Conservation (phyloP, 1,139 yeast species). For the Trichomonascaceae sp. region DNA sequence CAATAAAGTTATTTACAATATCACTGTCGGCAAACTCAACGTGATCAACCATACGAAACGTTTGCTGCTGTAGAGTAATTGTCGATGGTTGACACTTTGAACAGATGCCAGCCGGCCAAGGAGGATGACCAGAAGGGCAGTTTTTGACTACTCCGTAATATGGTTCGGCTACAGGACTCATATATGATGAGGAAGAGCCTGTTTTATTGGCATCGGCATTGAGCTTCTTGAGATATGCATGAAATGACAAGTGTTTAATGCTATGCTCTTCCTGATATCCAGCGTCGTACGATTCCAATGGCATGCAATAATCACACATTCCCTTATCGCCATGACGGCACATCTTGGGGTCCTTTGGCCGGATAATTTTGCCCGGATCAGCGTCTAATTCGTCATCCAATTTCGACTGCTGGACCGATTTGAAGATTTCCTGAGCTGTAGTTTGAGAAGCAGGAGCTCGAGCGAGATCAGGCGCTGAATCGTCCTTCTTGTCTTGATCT, state of each 20-base stretch:
- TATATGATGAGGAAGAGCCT: conserved; percentile 59
- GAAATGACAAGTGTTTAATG: conserved; percentile 85
- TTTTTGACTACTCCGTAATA: conserved; percentile 55
- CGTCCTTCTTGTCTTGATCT: conserved; percentile 10
- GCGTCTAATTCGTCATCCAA: conserved; percentile 67
- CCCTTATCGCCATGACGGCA: conserved; percentile 91
- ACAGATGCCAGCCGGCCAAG: conserved; percentile 93
- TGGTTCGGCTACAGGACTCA: conserved; percentile 75
- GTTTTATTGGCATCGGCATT: conserved; percentile 65
- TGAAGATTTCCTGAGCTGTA: conserved; percentile 8
- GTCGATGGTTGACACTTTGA: conserved; percentile 98
- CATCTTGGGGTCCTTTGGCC: conserved; percentile 50
- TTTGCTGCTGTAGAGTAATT: conserved; percentile 83
- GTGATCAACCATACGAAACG: conserved; percentile 94
- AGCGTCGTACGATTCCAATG: conserved; percentile 91
- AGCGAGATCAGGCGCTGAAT: conserved; percentile 9
- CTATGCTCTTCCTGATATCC: conserved; percentile 66
- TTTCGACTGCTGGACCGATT: conserved; percentile 34
- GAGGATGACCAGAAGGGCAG: conserved; percentile 78
- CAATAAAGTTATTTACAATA: conserved; percentile 75
- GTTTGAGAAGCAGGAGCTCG: neutral
- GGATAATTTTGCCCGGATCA: conserved; percentile 64
- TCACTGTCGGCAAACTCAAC: conserved; percentile 77
- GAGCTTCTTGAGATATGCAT: conserved; percentile 70
- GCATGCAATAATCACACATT: conserved; percentile 97